Evolutionary conservation across 148 eudicot species (phyloP).

Genomic region (Camellia granthamiana): DNA sequence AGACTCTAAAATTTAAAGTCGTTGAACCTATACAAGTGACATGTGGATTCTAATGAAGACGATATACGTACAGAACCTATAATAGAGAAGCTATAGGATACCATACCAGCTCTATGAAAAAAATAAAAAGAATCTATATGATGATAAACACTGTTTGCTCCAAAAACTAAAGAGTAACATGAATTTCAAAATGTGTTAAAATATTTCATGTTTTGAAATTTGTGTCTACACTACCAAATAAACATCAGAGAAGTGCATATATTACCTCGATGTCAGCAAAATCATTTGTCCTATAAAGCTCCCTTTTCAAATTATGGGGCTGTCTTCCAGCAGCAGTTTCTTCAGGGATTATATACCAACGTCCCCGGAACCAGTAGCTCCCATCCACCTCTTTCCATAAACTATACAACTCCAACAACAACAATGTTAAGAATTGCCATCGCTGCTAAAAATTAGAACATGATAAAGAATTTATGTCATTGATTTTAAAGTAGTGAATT

Average conservation of each 20-base stretch:
- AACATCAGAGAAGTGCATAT: conserved; percentile 7
- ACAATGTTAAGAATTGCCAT: not conserved
- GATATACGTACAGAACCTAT: too few species aligned
- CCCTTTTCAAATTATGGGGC: conserved; percentile 89
- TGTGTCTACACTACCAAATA: not conserved
- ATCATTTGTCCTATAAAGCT: conserved; percentile 82
- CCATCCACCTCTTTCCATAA: conserved; percentile 95
- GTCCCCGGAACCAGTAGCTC: conserved; percentile 74
- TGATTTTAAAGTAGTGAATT: not conserved
- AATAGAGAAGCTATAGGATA: too few species aligned
- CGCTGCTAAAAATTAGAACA: not conserved
- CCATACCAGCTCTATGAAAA: too few species aligned
- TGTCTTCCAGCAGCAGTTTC: conserved; percentile 95
- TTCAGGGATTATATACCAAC: conserved; percentile 95
- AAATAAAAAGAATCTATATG: too few species aligned
- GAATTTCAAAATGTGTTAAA: too few species aligned
- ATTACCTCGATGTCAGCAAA: conserved; percentile 86
- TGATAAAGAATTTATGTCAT: not conserved
- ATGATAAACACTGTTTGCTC: too few species aligned
- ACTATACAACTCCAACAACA: conserved; percentile 34
- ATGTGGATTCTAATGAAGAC: too few species aligned
- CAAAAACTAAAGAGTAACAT: too few species aligned
- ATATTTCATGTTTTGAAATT: too few species aligned
- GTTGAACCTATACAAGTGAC: too few species aligned
- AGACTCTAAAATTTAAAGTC: too few species aligned